These are phyloP conservation scores for Colletotrichum tropicicola DNA, from an alignment of 2,329 filamentous ascomycete genomes.

Conservation along the genomic window DNA sequence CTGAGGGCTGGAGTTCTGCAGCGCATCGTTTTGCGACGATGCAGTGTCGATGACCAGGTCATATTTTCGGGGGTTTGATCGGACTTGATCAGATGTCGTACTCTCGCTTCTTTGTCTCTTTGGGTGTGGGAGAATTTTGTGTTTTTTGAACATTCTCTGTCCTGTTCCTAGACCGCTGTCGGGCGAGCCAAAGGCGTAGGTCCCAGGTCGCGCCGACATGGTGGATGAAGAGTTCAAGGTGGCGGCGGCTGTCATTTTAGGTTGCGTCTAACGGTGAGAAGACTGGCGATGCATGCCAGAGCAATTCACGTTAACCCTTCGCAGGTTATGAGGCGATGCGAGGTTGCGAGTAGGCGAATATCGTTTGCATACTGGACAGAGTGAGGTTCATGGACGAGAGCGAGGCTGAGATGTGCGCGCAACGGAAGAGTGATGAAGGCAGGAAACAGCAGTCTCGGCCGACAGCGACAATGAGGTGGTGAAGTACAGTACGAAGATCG, in stretches of 20 bases:
- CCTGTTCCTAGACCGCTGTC: slow-evolving; percentile 37
- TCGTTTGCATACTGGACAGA: slow-evolving; percentile 30
- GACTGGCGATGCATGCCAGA: neutral
- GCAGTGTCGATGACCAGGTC: slow-evolving; percentile 30
- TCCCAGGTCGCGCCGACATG: slow-evolving; percentile 42
- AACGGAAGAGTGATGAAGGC: neutral
- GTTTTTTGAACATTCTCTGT: slow-evolving; percentile 54
- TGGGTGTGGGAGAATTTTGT: slow-evolving; percentile 52
- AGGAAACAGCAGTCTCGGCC: neutral
- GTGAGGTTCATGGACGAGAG: slow-evolving; percentile 6
- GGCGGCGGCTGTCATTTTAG: slow-evolving; percentile 36
- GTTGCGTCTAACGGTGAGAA: neutral
- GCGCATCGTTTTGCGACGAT: slow-evolving; percentile 33
- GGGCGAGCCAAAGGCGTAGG: slow-evolving; percentile 38
- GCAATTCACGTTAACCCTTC: slow-evolving; percentile 19
- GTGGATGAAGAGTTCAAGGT: slow-evolving; percentile 38
- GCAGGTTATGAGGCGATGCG: slow-evolving; percentile 23
- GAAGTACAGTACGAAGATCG: neutral
- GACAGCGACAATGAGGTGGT: neutral
- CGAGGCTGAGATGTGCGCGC: neutral
- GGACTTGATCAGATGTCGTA: slow-evolving; percentile 23
- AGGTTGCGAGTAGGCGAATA: slow-evolving; percentile 6
- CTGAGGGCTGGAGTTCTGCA: slow-evolving; percentile 48
- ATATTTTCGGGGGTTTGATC: slow-evolving; percentile 30
- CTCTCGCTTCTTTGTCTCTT: slow-evolving; percentile 30